Evolutionary conservation across 192 early-diverging fungal species (phyloP), one percentile per base, ranked within the genome.

Genomic region (Linnemannia hyalina): DNA sequence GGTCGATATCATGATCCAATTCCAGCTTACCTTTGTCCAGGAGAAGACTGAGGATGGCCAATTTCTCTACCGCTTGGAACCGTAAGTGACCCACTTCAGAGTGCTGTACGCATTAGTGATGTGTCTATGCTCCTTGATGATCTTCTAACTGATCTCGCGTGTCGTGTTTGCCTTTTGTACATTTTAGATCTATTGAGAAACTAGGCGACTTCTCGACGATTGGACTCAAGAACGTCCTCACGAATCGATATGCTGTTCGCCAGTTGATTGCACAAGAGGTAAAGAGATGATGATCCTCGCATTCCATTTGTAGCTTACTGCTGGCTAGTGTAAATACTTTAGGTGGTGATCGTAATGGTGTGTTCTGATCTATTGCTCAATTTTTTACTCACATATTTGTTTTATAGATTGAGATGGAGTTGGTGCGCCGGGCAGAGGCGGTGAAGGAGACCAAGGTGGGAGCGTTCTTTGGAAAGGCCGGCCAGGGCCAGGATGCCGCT

Each of bases 251-350:
- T 84, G 94, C 96, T 0, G 93, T 95, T 9, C 91, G 95, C 65
- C 96, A 97, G 88, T 83, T 98, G 68, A 92, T 97, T 77, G 87
- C 96, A 1, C 95, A 94, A 78, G 95, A 97, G 90, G 93, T 96
- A 75, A 47, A 47, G 11, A 65, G 26, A 65, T 35, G 60, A 65
- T 65, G 3, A 65, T 65, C 11, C 20, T 80, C 70, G 83, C 70
- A 44, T 63, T 88, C 44, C 44, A 77, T 42, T 70, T 76, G 22
- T 32, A 76, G 16, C 13, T 41, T 8, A 0, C 35, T 35, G 35
- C 35, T 22, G 38, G 6, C 20, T 52, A 29, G 47, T 80, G 46
- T 38, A 55, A 41, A 63, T 32, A 40, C 38, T 72, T n/a, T 36
- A 23, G 41, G 22, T 57, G 47, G 75, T 2, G 74, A 52, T 8